Base-by-base conservation (phyloP, 2,329 filamentous ascomycete genomes). In the Hymenoscyphus scutula region DNA sequence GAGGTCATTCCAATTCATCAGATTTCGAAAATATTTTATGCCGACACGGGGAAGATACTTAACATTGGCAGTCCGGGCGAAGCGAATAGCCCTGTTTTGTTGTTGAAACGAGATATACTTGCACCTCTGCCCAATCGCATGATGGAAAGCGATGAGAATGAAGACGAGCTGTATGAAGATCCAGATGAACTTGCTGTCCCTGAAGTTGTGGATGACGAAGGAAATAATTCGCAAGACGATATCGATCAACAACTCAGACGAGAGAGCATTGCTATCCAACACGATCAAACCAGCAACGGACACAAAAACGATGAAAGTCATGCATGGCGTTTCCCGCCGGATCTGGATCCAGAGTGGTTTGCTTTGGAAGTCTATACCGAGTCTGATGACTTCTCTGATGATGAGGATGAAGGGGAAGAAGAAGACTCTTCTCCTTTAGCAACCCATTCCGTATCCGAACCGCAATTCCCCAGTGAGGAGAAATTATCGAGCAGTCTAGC, bases 21-120 rank as follows among this genome's bases (percentile, higher is more conserved):
- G 70, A 84, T 91, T 15, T 89, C 87, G 1, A 91, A 90, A 71
- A 89, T 91, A 34, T 91, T 91, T 75, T 91, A 91, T 68, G 89
- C 89, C 15, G 88, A 91, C 67, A 91, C 88, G 0, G 88, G 89
- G 53, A 90, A 89, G 71, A 88, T 91, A 27, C 77, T 91, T 19
- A 89, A 90, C 64, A 90, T 91, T 63, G 86, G 86, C 15, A 81
- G 78, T 2, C 84, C 89, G 27, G 85, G 82, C 37, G 88, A 90
- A 70, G 79, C 80, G 2, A 89, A 89, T 68, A 89, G 83, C 64
- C 89, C 89, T 0, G 83, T 91, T 0, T 75, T 91, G 2, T 75
- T 91, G 0, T 75, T 91, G 25, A 90, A 89, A 71, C 78, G 89
- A 65, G 88, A 91, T 70, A 70, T 86, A 25, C 82, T 89, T 68